These are phyloP conservation scores for Paraleonurus japonicus DNA, from an alignment of 257 asterid species.

Conservation along the genomic window DNA sequence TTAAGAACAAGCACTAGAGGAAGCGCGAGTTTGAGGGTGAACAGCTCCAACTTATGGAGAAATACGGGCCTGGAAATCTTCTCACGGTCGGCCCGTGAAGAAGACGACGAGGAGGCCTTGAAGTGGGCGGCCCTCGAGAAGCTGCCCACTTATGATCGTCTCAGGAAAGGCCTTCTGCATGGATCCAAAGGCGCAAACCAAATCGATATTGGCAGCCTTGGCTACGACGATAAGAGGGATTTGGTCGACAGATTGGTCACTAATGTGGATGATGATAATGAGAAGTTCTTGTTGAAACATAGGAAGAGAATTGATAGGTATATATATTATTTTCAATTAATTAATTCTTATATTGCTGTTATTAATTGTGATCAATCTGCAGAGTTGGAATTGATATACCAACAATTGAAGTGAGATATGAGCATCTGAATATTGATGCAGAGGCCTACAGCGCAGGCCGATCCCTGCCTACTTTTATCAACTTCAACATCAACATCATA, in stretches of 20 bases:
- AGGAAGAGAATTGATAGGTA: conserved; percentile 61
- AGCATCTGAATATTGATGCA: conserved; percentile 43
- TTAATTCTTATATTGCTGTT: too few species aligned
- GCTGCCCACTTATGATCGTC: conserved; percentile 64
- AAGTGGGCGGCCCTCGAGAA: conserved; percentile 81
- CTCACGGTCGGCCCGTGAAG: conserved; percentile 51
- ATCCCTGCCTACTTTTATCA: conserved; percentile 48
- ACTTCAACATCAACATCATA: conserved; percentile 40
- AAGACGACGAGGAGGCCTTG: conserved; percentile 71
- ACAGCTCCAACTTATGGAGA: conserved; percentile 51
- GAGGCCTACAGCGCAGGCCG: conserved; percentile 41
- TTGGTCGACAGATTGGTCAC: conserved; percentile 53
- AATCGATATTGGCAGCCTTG: conserved; percentile 49
- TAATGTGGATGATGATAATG: conserved; percentile 65
- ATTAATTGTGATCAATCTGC: too few species aligned
- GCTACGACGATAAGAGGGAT: conserved; percentile 43
- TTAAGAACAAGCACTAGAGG: conserved; percentile 29
- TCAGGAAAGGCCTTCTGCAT: conserved; percentile 55
- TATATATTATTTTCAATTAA: too few species aligned
- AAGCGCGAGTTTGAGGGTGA: conserved; percentile 33
- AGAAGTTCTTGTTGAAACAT: conserved; percentile 55
- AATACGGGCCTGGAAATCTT: conserved; percentile 41
- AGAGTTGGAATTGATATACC: conserved; percentile 66
- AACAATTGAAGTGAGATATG: conserved; percentile 53
- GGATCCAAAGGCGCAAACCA: conserved; percentile 47